Evolutionary conservation across 495 filamentous ascomycete species (phyloP).

Genomic region (Talaromyces stipitatus): DNA sequence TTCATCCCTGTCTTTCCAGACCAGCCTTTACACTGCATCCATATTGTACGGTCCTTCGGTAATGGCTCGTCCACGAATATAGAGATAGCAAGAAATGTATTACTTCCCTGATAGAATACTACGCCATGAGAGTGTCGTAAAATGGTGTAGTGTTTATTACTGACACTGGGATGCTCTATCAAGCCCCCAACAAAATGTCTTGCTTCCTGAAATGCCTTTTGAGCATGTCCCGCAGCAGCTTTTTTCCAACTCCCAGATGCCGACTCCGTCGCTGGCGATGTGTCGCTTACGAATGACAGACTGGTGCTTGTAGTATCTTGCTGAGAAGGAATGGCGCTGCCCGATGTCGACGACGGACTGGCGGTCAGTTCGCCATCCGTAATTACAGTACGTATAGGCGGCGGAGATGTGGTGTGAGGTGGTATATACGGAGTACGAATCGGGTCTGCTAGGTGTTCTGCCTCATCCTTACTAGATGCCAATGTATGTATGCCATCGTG

Average conservation of each 20-base stretch:
- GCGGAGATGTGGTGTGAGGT: background rate
- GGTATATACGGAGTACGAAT: background rate
- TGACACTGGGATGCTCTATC: slow-evolving; percentile 53
- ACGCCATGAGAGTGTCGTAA: slow-evolving; percentile 57
- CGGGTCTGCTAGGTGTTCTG: background rate
- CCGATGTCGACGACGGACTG: background rate
- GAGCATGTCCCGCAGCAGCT: slow-evolving; percentile 4
- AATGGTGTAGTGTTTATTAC: slow-evolving; percentile 59
- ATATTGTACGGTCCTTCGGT: slow-evolving; percentile 50
- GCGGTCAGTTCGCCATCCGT: background rate
- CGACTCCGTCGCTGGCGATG: background rate
- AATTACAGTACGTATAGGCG: background rate
- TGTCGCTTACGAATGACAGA: background rate
- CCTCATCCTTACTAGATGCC: background rate
- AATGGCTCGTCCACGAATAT: slow-evolving; percentile 52
- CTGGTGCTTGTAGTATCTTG: background rate
- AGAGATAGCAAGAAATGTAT: slow-evolving; percentile 53
- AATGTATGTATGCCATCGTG: background rate
- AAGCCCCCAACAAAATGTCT: slow-evolving; percentile 57
- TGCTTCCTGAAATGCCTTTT: slow-evolving; percentile 46
- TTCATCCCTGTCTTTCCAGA: slow-evolving; percentile 62
- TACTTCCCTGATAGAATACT: slow-evolving; percentile 55
- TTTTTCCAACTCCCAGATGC: slow-evolving; percentile 5
- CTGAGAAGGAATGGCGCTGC: background rate
- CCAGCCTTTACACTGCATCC: slow-evolving; percentile 60